phyloP scores from a whole-genome alignment of 441 rosid species.

The Viola pubescens region DNA sequence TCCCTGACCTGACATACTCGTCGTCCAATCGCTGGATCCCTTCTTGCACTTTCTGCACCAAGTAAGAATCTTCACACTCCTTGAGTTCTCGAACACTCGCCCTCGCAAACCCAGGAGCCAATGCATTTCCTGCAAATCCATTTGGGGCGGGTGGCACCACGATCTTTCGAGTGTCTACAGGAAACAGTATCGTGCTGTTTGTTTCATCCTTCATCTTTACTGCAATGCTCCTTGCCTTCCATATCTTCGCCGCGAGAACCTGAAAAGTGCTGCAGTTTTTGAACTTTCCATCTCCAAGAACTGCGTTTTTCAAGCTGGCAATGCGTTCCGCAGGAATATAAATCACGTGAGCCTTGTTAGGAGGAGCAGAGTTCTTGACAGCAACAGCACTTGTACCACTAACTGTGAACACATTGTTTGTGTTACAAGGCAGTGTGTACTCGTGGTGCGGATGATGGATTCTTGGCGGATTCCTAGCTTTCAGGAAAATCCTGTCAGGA shows the following conservation, averaged over 20 bases:
- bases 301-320: conserved; percentile 10
- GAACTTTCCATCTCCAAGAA: conserved; percentile 5
- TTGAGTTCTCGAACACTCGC: conserved; percentile 14
- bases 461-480: conserved; percentile 16
- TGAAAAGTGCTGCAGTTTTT: conserved; percentile 13
- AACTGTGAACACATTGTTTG: neutral
- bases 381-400: neutral
- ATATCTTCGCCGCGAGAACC: conserved; percentile 18
- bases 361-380: neutral
- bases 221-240: conserved; percentile 27
- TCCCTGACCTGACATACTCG: conserved; percentile 18
- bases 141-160: conserved; percentile 8
- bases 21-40: conserved; percentile 13
- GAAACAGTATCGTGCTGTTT: conserved; percentile 15
- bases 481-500: conserved; percentile 16
- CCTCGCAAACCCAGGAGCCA: conserved; percentile 16
- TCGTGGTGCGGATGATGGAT: conserved; percentile 17
- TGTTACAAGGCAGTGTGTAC: neutral
- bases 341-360: conserved; percentile 6
- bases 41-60: conserved; percentile 18
- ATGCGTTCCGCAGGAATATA: neutral
- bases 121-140: conserved; percentile 24
- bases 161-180: conserved; percentile 10
- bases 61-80: neutral
- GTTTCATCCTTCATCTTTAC: conserved; percentile 4